phyloP scores from a whole-genome alignment of 805 yeast species.

The Sporopachydermia lactativora region DNA sequence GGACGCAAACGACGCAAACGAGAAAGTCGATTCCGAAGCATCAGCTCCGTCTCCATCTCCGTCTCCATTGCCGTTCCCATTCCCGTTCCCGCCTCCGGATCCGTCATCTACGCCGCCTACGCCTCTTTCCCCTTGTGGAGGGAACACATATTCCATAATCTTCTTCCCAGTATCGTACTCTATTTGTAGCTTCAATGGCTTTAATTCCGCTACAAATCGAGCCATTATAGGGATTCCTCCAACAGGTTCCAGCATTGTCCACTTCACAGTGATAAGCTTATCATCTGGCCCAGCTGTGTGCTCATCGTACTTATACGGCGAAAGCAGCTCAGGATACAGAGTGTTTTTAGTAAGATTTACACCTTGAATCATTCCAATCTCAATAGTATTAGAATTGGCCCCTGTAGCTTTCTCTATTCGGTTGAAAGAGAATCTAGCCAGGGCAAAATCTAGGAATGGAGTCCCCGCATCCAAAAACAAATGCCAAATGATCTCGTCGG shows the following conservation, averaged over 20 bases:
- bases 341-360: slow-evolving; percentile 46
- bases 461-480: slow-evolving; percentile 42
- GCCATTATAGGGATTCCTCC: slow-evolving; percentile 85
- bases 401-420: slow-evolving; percentile 54
- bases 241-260: slow-evolving; percentile 78
- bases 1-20: background rate
- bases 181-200: slow-evolving; percentile 57
- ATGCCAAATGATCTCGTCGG: slow-evolving; percentile 62
- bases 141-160: slow-evolving; percentile 59
- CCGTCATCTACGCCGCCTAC: slow-evolving; percentile 3
- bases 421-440: slow-evolving; percentile 46
- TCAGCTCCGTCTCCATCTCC: slow-evolving; percentile 7
- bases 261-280: slow-evolving; percentile 32
- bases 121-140: slow-evolving; percentile 20
- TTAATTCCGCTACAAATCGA: slow-evolving; percentile 40
- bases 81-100: slow-evolving; percentile 3
- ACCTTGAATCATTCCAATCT: slow-evolving; percentile 51
- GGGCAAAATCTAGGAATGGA: slow-evolving; percentile 58
- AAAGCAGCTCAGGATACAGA: slow-evolving; percentile 55
- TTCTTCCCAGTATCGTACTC: slow-evolving; percentile 58
- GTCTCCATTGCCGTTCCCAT: slow-evolving; percentile 8
- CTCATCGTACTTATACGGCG: slow-evolving; percentile 27
- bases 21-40: background rate
- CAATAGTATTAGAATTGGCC: slow-evolving; percentile 46
- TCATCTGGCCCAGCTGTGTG: slow-evolving; percentile 11